Percentiles rank a stretch among this genome's conserved stretches.
phyloP scores from a whole-genome alignment of 192 early-diverging fungal genomes.

The Tieghemiomyces parasiticus region DNA sequence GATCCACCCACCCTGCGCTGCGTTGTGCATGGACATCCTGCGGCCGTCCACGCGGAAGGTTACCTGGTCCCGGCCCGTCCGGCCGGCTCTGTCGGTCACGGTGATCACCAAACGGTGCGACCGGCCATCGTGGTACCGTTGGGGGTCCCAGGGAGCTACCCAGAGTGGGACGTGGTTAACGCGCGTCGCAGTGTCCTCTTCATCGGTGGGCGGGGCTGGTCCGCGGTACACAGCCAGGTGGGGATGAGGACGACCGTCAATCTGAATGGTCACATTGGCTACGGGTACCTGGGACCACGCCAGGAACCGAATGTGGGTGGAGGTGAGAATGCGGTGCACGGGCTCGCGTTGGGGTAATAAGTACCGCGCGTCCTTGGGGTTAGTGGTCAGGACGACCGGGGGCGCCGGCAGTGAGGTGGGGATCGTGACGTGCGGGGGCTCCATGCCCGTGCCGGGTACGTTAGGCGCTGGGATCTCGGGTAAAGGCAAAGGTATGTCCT shows the following conservation, averaged over 20 bases:
- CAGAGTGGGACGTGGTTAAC: constrained; percentile 57
- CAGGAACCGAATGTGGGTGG: constrained; percentile 60
- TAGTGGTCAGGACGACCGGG: constrained; percentile 71
- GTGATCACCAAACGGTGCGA: constrained; percentile 45
- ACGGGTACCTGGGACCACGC: constrained; percentile 42
- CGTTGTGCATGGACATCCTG: constrained; percentile 35
- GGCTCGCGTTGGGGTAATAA: constrained; percentile 59
- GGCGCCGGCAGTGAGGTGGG: constrained; percentile 30
- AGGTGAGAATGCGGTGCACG: constrained; percentile 34
- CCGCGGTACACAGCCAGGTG: constrained; percentile 32
- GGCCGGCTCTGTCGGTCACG: constrained; percentile 39
- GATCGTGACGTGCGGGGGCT: not conserved
- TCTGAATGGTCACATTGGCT: constrained; percentile 21
- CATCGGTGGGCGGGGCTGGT: constrained; percentile 16
- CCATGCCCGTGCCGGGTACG: constrained; percentile 20
- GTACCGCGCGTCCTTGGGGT: constrained; percentile 75
- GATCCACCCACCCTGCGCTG: constrained; percentile 54
- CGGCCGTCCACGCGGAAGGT: constrained; percentile 56
- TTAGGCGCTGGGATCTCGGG: constrained; percentile 34
- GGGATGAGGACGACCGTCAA: constrained; percentile 35
- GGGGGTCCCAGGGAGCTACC: constrained; percentile 52
- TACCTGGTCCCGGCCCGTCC: constrained; percentile 22
- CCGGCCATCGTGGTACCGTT: constrained; percentile 43
- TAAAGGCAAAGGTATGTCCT: constrained; percentile 51
- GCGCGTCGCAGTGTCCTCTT: constrained; percentile 14